Evolutionary conservation across 1,284 basidiomycete genomes (phyloP), one percentile per base, ranked within the genome.

Genomic region (Ceratobasidium sp.): DNA sequence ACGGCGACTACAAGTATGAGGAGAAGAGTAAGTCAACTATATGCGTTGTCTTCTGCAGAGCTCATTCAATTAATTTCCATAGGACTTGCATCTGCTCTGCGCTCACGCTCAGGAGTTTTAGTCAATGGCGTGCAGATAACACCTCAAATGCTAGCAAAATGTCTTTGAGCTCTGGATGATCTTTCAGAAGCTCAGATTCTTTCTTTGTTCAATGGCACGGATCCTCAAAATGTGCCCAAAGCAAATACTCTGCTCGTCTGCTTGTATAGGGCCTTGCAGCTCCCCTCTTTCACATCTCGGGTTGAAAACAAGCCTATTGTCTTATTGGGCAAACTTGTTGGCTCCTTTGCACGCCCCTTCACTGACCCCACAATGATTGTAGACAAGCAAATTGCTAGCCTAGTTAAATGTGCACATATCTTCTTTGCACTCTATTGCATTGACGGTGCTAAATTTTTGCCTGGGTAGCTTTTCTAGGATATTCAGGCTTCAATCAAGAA

Each of bases 401-500:
- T 62, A 4, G 38, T 26, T 28, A 28, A 26, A 47, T 62, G 59
- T 18, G 59, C 6, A 1, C 59, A 62, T 30, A n/a, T 62, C 13
- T 6, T 62, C 4, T 62, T 47, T 62, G 59, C 59, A 1, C 59
- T 62, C 14, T 62, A 62, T 38, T 30, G 59, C 8, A 47, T 47
- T 62, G 59, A 76, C 32, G 50, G 73, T 1, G 43, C 50, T 0
- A 54, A 35, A 0, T 79, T 78, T 70, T 75, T 79, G 75, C 73
- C 77, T 0, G 62, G 73, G 44, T 77, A 79, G 59, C 74, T 79
- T 0, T 78, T 79, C 63, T 69, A 58, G 7, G 77, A 80, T 64
- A 73, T 70, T 0, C 78, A 79, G 55, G 57, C 74, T 0, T 77
- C 75, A 43, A 67, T 79, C 55, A 80, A 80, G 72, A 79, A 77